Percentiles rank a stretch among this genome's conserved stretches.
Conservation (phyloP, 2,329 filamentous ascomycete genomes). For the Ophiocordyceps camponoti-floridani region DNA sequence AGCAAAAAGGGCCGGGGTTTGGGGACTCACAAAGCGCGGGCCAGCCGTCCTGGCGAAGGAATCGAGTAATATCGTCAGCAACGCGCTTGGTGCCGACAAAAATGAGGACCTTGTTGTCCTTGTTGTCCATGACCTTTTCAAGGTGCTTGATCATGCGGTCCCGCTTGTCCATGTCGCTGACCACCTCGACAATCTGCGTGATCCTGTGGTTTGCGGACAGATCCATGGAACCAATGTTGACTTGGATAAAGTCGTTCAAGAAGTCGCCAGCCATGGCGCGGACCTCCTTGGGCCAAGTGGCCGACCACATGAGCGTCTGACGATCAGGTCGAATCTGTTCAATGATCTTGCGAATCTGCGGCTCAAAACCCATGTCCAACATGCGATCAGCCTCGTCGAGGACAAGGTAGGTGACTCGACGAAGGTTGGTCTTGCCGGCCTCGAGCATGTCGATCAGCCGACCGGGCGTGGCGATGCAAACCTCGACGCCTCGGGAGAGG, state of each 20-base stretch:
- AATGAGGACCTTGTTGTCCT: conserved; percentile 85
- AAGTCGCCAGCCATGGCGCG: conserved; percentile 81
- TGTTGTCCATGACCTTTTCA: conserved; percentile 95
- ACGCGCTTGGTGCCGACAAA: conserved; percentile 92
- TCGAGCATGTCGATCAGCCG: conserved; percentile 98
- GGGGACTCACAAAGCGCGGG: conserved; percentile 49
- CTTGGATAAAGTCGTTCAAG: conserved; percentile 91
- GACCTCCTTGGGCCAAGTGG: conserved; percentile 98
- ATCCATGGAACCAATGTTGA: conserved; percentile 95
- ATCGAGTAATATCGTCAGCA: conserved; percentile 92
- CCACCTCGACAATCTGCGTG: conserved; percentile 92
- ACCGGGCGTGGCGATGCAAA: conserved; percentile 94
- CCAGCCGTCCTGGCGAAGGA: conserved; percentile 95
- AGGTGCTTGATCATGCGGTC: conserved; percentile 95
- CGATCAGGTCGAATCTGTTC: conserved; percentile 92
- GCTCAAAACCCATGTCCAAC: conserved; percentile 99
- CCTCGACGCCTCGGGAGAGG: conserved; percentile 85
- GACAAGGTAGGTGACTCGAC: conserved; percentile 92
- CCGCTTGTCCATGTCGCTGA: conserved; percentile 93
- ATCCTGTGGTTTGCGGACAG: conserved; percentile 95
- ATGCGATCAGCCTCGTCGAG: conserved; percentile 98
- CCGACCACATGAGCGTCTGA: conserved; percentile 99
- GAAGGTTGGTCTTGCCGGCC: conserved; percentile 93
- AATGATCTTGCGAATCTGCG: conserved; percentile 97
- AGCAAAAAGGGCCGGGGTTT: background rate